phyloP scores from a whole-genome alignment of 2,329 filamentous ascomycete species.

The Epichloe gansuensis region DNA sequence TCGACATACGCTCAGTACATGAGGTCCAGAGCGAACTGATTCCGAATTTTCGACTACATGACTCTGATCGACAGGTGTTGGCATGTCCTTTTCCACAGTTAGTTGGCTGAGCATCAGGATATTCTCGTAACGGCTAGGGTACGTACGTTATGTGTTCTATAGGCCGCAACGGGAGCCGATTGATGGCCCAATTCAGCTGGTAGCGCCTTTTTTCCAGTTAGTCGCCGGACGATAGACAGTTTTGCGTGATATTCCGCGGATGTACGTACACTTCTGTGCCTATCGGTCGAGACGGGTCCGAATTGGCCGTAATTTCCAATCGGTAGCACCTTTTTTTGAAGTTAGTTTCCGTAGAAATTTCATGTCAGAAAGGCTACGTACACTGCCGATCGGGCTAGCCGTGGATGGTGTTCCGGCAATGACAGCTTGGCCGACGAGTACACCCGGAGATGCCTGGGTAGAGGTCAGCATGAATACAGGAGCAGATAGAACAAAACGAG shows the following conservation, averaged over 20 bases:
- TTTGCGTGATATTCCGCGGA: neutral
- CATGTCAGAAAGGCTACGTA: slow-evolving; percentile 4
- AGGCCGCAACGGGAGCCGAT: neutral
- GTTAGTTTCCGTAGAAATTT: slow-evolving; percentile 7
- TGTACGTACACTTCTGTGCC: neutral
- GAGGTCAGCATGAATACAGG: neutral
- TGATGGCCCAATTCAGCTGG: neutral
- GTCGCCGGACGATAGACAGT: neutral
- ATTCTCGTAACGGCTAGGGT: neutral
- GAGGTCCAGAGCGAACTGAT: neutral
- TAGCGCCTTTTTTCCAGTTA: slow-evolving; percentile 8
- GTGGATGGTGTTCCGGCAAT: neutral
- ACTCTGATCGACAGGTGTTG: slow-evolving; percentile 1
- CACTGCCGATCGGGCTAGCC: slow-evolving; percentile 1
- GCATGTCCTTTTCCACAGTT: neutral
- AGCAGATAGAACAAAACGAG: neutral
- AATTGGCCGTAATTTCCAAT: neutral
- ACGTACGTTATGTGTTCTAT: neutral
- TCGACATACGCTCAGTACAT: neutral
- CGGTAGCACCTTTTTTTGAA: slow-evolving; percentile 9
- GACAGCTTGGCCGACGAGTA: neutral
- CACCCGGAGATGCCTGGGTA: neutral
- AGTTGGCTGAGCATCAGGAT: neutral
- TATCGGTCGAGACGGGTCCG: neutral
- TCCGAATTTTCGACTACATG: neutral